Percentiles rank a stretch among this genome's conserved stretches.
phyloP scores from a whole-genome alignment of 352 stramenopile species.

The Phytophthora rubi region DNA sequence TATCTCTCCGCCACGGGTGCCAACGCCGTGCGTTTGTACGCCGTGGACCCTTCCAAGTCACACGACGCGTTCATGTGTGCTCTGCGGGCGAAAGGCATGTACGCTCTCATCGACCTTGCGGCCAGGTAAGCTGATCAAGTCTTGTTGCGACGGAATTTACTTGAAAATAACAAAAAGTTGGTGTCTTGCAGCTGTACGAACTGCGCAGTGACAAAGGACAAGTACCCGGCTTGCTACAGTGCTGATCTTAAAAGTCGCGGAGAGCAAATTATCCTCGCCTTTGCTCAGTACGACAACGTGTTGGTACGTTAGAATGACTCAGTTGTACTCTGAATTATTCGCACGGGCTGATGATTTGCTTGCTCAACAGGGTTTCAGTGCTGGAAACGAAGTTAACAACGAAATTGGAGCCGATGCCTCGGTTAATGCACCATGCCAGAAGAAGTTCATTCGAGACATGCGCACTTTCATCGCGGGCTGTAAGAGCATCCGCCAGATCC shows the following conservation, averaged over 20 bases:
- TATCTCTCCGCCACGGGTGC: slow-evolving; percentile 66
- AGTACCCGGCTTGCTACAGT: slow-evolving; percentile 64
- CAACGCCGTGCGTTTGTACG: slow-evolving; percentile 86
- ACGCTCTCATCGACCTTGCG: slow-evolving; percentile 72
- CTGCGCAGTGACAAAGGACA: slow-evolving; percentile 63
- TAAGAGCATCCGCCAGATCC: slow-evolving; percentile 66
- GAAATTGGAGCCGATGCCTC: slow-evolving; percentile 37
- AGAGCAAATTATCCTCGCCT: slow-evolving; percentile 78
- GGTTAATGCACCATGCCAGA: slow-evolving; percentile 84
- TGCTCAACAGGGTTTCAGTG: slow-evolving; percentile 52
- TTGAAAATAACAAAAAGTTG: neutral
- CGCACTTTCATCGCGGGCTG: slow-evolving; percentile 68
- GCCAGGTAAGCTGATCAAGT: slow-evolving; percentile 21
- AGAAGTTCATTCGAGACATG: slow-evolving; percentile 91
- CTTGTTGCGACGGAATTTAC: neutral
- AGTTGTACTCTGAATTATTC: neutral
- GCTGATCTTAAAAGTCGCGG: slow-evolving; percentile 67
- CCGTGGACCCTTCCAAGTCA: slow-evolving; percentile 80
- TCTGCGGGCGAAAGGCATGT: slow-evolving; percentile 74
- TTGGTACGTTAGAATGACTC: slow-evolving; percentile 27
- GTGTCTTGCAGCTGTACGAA: slow-evolving; percentile 41
- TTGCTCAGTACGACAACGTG: slow-evolving; percentile 88
- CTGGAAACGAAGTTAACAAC: slow-evolving; percentile 87
- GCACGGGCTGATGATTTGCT: neutral
- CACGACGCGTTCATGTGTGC: slow-evolving; percentile 91